These are phyloP conservation scores for Populus trichocarpa DNA, from an alignment of 441 rosid species.

Conservation along the genomic window DNA sequence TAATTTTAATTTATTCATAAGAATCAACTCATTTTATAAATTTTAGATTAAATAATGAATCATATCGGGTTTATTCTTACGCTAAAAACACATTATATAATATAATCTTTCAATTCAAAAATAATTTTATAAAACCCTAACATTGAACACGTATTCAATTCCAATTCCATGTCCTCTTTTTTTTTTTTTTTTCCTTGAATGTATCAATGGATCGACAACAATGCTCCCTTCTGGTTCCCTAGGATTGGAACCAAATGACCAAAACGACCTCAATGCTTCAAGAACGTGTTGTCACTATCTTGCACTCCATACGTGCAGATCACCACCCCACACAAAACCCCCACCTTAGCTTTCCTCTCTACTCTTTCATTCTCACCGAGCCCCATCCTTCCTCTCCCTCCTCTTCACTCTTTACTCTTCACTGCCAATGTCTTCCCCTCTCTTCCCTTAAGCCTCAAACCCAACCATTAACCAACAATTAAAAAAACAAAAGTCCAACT, in stretches of 20 bases:
- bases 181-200: not conserved
- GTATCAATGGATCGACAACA: not conserved
- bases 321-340: slow-evolving; percentile 11
- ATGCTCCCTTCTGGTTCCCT: not conserved
- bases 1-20: too few relatives aligned
- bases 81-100: too few relatives aligned
- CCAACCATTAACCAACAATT: not conserved
- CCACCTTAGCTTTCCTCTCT: not conserved
- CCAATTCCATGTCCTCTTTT: not conserved
- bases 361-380: slow-evolving; percentile 8
- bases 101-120: too few relatives aligned
- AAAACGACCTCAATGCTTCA: not conserved
- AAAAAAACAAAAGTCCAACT: not conserved
- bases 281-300: slow-evolving; percentile 34
- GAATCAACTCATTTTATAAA: too few relatives aligned
- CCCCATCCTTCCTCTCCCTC: not conserved
- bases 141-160: too few relatives aligned
- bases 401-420: not conserved
- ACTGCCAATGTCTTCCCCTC: not conserved
- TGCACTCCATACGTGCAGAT: slow-evolving; percentile 23
- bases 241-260: not conserved
- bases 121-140: too few relatives aligned
- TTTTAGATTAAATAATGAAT: too few relatives aligned
- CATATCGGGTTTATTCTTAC: too few relatives aligned
- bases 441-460: not conserved